Evolutionary conservation across 2,329 filamentous ascomycete genomes (phyloP), one percentile per base, ranked within the genome.

Genomic region (Clarireedia monteithiana): DNA sequence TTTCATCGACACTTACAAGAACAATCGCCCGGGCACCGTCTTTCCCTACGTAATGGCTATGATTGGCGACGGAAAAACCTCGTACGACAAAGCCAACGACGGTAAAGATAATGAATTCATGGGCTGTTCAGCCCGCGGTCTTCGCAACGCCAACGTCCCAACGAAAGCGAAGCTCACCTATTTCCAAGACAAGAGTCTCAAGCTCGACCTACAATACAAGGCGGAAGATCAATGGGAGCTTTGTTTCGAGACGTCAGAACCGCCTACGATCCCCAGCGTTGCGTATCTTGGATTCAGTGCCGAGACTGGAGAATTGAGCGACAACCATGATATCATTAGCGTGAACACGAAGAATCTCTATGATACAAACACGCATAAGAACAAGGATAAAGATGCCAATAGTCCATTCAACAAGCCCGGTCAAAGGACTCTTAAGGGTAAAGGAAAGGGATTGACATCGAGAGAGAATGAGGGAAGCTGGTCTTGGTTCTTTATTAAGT

Each of bases 41-140:
- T 99, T 99, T 74, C 94, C 94, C 50, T 96, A 96, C 69, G 87
- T 99, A 67, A 96, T 97, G 91, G 92, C 91, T 60, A 97, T 97
- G 94, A 79, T 91, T 64, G 94, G 94, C 58, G 94, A 99, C 71
- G 92, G 94, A 60, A 78, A 90, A 69, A 95, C 87, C 6, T 71
- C 77, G 14, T 99, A 99, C 74, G 91, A 97, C 77, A 91, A 96
- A 76, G 84, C 85, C 66, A 91, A 91, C 67, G 94, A 99, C 68
- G 94, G 94, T 70, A 97, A 96, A 78, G 81, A 84, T 56, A 91
- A 89, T 66, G 94, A 99, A 74, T 78, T 96, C 59, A 91, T 91
- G 53, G 94, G 94, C 58, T 99, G 94, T 78, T 96, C 92, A 73
- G 92, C 91, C 57, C 84, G 94, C 58, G 92, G 92, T 61, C 84